A percentile compares a stretch with the other conserved stretches of the same genome.
These are phyloP conservation scores for Bondarzewia mesenterica DNA, from an alignment of 1,284 basidiomycete species.

Conservation along the genomic window DNA sequence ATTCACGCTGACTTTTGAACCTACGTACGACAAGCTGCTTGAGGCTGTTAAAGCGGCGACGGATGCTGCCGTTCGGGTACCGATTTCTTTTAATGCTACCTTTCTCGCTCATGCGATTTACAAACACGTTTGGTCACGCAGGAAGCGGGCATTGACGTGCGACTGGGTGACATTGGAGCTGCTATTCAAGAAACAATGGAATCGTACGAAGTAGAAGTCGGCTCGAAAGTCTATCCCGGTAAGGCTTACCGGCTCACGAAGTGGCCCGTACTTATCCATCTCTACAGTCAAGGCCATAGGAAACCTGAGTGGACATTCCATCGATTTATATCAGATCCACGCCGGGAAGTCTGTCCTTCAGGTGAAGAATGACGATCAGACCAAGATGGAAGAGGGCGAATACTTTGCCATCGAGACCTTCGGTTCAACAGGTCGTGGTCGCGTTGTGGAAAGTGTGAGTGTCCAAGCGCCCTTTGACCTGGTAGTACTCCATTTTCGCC, in stretches of 20 bases:
- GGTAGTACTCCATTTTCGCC: constrained; percentile 3
- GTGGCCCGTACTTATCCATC: background rate
- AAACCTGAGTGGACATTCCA: constrained; percentile 90
- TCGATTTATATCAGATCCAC: constrained; percentile 86
- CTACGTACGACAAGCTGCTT: constrained; percentile 83
- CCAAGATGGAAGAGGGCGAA: constrained; percentile 99
- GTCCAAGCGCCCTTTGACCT: constrained; percentile 1
- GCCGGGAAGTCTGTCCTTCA: constrained; percentile 85
- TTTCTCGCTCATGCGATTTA: background rate
- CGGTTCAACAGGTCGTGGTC: constrained; percentile 91
- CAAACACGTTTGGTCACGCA: constrained; percentile 21
- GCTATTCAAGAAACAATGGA: constrained; percentile 99
- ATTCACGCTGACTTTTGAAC: constrained; percentile 89
- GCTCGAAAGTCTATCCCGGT: constrained; percentile 84
- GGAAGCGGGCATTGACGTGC: constrained; percentile 96
- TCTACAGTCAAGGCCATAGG: constrained; percentile 81
- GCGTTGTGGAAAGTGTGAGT: constrained; percentile 76
- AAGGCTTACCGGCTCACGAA: constrained; percentile 3
- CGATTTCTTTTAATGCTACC: constrained; percentile 9
- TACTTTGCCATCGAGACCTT: constrained; percentile 99
- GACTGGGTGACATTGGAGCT: constrained; percentile 88
- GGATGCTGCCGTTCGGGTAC: constrained; percentile 78
- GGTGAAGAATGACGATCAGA: constrained; percentile 83
- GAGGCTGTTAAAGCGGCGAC: constrained; percentile 94
- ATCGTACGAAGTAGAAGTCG: constrained; percentile 92